Base-by-base conservation (phyloP, 1,284 basidiomycete species). In the Cystobasidium slooffiae region DNA sequence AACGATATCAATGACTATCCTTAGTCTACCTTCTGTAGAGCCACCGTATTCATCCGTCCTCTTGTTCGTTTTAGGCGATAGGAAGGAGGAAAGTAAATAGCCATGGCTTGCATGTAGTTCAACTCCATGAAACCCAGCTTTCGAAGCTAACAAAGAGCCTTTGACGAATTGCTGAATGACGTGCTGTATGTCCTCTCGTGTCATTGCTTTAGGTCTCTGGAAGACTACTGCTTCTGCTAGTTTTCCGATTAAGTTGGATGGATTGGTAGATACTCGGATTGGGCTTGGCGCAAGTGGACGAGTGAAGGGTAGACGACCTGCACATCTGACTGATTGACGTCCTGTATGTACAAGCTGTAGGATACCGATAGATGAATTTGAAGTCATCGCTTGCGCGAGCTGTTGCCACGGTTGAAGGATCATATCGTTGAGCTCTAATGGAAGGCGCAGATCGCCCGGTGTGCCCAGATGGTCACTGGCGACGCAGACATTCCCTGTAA, bases 341-440 rank as follows among this genome's bases (percentile, higher is more conserved):
- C 95, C 95, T 0, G 88, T 84, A 80, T 98, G 95, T 47, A 87
- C 92, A 55, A 98, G 84, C 81, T 98, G 95, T 84, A 95, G 88
- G 22, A 86, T 78, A 0, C 81, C 80, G 1, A 85, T 77, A 0
- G 84, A 74, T 41, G 66, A 61, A 37, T 67, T 64, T 31, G 74
- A 62, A 9, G 84, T 85, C 75, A 87, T 87, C 31, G 90, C 88
- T 1, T 82, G 80, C 41, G 81, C 78, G 0, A 88, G 87, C 39
- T 90, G 84, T 20, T 79, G 77, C 68, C 80, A 82, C 81, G 89
- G 94, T 0, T 88, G 86, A 9, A 80, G 52, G 12, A 52, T 43
- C 12, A 39, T 22, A 12, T 51, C 49, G 39, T 16, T 72, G 72
- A 66, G 64, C 58, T 87, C 72, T 12, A 80, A 75, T 0, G 91